Percentiles rank a stretch among this genome's conserved stretches.
Conservation (phyloP, 371 early-diverging fungal genomes). For the Nosema granulosis region DNA sequence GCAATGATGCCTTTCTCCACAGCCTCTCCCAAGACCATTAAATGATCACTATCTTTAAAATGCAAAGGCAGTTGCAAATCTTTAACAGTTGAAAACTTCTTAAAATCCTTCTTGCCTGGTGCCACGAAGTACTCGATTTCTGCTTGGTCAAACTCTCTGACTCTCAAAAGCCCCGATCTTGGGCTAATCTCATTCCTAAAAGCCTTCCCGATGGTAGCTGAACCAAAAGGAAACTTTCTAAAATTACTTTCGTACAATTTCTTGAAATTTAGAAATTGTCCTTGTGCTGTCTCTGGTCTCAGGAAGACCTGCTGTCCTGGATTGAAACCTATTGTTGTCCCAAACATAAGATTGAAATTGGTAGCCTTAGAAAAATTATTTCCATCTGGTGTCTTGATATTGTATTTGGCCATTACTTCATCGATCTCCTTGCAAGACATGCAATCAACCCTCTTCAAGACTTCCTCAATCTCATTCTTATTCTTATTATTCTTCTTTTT, state of each 20-base stretch:
- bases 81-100: slow-evolving; percentile 78
- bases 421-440: slow-evolving; percentile 71
- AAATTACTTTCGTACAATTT: slow-evolving; percentile 89
- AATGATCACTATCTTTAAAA: slow-evolving; percentile 62
- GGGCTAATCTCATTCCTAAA: slow-evolving; percentile 99
- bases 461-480: slow-evolving; percentile 71
- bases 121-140: slow-evolving; percentile 99
- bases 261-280: slow-evolving; percentile 97
- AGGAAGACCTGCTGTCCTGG: slow-evolving; percentile 76
- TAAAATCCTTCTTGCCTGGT: slow-evolving; percentile 82
- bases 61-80: slow-evolving; percentile 74
- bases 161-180: slow-evolving; percentile 87
- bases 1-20: slow-evolving; percentile 77
- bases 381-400: slow-evolving; percentile 72
- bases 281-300: slow-evolving; percentile 99
- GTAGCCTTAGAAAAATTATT: slow-evolving; percentile 77
- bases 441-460: slow-evolving; percentile 67
- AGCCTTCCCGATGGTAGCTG: slow-evolving; percentile 90
- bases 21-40: slow-evolving; percentile 85
- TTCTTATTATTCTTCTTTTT: slow-evolving; percentile 77
- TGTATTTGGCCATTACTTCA: slow-evolving; percentile 76
- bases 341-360: slow-evolving; percentile 98
- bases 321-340: slow-evolving; percentile 91
- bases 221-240: slow-evolving; percentile 95
- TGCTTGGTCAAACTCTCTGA: slow-evolving; percentile 97